Evolutionary conservation across 129 eudicot species (phyloP).

Genomic region (Mikania micrantha): DNA sequence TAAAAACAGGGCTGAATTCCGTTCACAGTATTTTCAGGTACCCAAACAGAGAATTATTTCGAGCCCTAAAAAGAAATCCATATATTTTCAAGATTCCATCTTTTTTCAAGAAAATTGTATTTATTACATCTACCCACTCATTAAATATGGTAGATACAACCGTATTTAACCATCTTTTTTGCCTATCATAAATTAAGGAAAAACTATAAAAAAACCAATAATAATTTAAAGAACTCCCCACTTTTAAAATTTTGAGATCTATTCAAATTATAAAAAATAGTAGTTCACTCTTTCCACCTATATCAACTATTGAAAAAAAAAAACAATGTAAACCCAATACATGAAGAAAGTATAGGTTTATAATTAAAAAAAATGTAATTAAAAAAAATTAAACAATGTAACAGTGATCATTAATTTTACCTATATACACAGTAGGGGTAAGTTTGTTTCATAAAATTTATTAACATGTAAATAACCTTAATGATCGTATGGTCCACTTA

Average conservation of each 20-base stretch:
- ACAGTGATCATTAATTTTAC: too few relatives aligned
- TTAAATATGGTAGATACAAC: constrained; percentile 35
- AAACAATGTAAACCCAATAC: background rate
- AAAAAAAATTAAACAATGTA: constrained; percentile 23
- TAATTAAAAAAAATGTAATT: background rate
- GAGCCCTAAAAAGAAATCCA: constrained; percentile 26
- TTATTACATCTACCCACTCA: constrained; percentile 30
- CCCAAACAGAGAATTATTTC: constrained; percentile 29
- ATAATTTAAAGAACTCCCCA: background rate
- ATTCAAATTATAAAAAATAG: background rate
- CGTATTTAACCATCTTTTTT: constrained; percentile 21
- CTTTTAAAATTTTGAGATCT: background rate
- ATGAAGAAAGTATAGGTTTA: background rate
- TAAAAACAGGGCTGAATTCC: constrained; percentile 34
- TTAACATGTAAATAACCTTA: too few relatives aligned
- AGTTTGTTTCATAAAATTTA: too few relatives aligned
- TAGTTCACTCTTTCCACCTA: background rate
- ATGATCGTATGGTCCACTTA: too few relatives aligned
- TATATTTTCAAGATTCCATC: constrained; percentile 27
- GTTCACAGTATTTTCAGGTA: constrained; percentile 28
- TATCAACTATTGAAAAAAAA: background rate
- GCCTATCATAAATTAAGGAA: constrained; percentile 10
- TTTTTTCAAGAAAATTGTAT: constrained; percentile 30
- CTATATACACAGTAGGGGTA: too few relatives aligned
- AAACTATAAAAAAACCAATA: background rate